Evolutionary conservation across 2,329 filamentous ascomycete genomes (phyloP).

Genomic region (Penicillium sp.): DNA sequence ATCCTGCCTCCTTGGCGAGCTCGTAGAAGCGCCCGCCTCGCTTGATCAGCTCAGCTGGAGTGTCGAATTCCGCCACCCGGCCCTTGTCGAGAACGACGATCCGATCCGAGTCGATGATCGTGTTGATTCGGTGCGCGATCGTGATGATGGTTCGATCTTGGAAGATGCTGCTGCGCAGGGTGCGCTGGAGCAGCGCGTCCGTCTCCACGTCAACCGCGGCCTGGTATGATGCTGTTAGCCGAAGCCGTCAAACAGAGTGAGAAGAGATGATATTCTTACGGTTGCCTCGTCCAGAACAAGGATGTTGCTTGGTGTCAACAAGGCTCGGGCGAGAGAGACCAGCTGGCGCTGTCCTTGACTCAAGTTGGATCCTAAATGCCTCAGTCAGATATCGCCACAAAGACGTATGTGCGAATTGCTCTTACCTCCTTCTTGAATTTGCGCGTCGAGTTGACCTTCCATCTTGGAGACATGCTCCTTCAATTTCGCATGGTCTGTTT

Average conservation of each 20-base stretch:
- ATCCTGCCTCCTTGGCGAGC: slow-evolving; percentile 82
- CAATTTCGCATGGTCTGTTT: slow-evolving; percentile 77
- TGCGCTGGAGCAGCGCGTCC: slow-evolving; percentile 60
- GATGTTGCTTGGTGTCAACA: slow-evolving; percentile 94
- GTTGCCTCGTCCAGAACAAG: slow-evolving; percentile 96
- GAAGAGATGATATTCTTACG: slow-evolving; percentile 43
- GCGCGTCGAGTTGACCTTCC: slow-evolving; percentile 84
- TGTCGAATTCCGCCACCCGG: slow-evolving; percentile 87
- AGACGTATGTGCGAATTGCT: neutral
- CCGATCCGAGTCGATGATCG: slow-evolving; percentile 80
- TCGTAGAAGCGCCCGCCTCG: slow-evolving; percentile 78
- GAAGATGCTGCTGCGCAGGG: slow-evolving; percentile 64
- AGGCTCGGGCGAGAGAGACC: slow-evolving; percentile 83
- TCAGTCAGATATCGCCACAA: slow-evolving; percentile 10
- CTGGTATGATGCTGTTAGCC: slow-evolving; percentile 33
- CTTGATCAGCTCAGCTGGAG: slow-evolving; percentile 69
- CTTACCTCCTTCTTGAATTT: slow-evolving; percentile 88
- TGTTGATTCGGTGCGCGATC: slow-evolving; percentile 97
- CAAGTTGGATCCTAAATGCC: slow-evolving; percentile 74
- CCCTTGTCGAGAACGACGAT: slow-evolving; percentile 92
- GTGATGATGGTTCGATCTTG: slow-evolving; percentile 94
- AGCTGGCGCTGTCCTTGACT: slow-evolving; percentile 94
- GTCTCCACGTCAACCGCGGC: slow-evolving; percentile 67
- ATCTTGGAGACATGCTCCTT: slow-evolving; percentile 84
- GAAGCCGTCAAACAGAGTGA: neutral